These are phyloP conservation scores for Silene coronaria DNA, from an alignment of 179 eudicot genomes.

Conservation along the genomic window DNA sequence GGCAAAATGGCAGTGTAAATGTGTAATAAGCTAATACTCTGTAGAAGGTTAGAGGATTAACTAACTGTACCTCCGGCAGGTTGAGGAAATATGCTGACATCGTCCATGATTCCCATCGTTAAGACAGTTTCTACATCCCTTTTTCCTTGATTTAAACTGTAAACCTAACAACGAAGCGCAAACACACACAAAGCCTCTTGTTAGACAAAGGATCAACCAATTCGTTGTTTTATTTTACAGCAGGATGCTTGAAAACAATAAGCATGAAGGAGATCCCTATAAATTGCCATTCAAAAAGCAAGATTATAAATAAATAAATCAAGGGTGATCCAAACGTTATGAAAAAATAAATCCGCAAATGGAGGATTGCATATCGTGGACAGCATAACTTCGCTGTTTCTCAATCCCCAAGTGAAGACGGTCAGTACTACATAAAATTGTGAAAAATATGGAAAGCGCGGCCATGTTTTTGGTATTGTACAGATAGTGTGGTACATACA, in stretches of 20 bases:
- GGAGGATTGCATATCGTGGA: background rate
- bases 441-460: background rate
- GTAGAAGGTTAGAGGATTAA: background rate
- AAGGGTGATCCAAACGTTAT: background rate
- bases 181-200: background rate
- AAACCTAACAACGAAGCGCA: slow-evolving; percentile 45
- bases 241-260: slow-evolving; percentile 2
- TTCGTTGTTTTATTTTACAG: background rate
- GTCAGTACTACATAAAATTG: background rate
- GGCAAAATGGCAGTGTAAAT: background rate
- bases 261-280: background rate
- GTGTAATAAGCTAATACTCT: background rate
- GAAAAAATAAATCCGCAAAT: background rate
- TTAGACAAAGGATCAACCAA: background rate
- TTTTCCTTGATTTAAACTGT: slow-evolving; percentile 96
- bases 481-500: background rate
- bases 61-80: slow-evolving; percentile 82
- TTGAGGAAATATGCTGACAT: slow-evolving; percentile 94
- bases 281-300: background rate
- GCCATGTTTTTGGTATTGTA: background rate
- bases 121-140: slow-evolving; percentile 89
- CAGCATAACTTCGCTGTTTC: background rate
- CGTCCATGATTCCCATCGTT: slow-evolving; percentile 98
- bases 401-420: background rate
- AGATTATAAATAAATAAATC: background rate